phyloP scores from a whole-genome alignment of 768 basidiomycete species.

The Phaeotremella skinneri region DNA sequence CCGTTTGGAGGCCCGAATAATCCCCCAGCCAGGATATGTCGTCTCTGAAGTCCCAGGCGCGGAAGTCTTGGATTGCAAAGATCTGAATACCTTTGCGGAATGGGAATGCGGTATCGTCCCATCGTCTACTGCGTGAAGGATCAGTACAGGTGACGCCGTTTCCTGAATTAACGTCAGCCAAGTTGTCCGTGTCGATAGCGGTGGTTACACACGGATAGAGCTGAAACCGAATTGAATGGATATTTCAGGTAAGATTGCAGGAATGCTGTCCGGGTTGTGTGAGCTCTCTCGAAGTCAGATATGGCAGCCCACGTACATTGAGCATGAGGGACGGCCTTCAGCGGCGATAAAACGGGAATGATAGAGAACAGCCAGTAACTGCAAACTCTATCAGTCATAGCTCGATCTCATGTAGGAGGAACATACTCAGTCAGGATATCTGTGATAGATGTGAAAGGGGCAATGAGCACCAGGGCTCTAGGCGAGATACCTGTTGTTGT shows the following conservation, averaged over 20 bases:
- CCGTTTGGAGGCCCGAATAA: constrained; percentile 15
- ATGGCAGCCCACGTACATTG: constrained; percentile 58
- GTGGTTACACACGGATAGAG: constrained; percentile 21
- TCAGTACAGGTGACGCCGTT: constrained; percentile 66
- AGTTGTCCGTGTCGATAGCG: constrained; percentile 5
- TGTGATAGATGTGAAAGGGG: constrained; percentile 56
- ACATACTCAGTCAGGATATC: constrained; percentile 61
- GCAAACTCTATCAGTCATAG: background rate
- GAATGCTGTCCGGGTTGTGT: constrained; percentile 5
- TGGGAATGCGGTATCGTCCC: constrained; percentile 70
- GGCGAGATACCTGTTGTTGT: constrained; percentile 45
- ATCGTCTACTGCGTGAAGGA: constrained; percentile 74
- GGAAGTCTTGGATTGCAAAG: constrained; percentile 50
- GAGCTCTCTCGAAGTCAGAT: background rate
- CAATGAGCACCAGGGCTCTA: constrained; percentile 55
- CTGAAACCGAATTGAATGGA: constrained; percentile 27
- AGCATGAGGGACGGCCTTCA: constrained; percentile 63
- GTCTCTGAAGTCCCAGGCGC: constrained; percentile 1
- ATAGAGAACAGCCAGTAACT: constrained; percentile 63
- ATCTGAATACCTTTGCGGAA: constrained; percentile 66
- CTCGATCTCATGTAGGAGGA: background rate
- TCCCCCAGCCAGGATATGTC: constrained; percentile 34
- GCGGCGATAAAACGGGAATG: constrained; percentile 69
- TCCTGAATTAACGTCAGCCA: constrained; percentile 63
- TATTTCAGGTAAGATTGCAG: constrained; percentile 19